phyloP scores from a whole-genome alignment of 176 grass and related monocot genomes.

The Luzula sylvatica region DNA sequence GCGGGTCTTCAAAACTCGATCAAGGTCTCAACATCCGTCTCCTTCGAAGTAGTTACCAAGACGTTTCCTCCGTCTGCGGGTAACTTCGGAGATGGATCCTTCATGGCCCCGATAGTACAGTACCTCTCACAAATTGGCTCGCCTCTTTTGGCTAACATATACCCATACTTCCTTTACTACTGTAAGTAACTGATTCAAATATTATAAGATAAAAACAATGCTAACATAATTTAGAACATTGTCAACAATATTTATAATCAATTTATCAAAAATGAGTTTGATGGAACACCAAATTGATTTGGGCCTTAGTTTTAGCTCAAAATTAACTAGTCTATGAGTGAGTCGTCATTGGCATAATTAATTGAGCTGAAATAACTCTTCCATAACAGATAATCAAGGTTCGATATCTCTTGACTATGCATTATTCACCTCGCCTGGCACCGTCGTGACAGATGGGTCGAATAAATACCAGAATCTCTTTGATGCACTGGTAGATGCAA shows the following conservation, averaged over 20 bases:
- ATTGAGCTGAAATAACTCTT: background rate
- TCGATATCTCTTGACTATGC: conserved; percentile 26
- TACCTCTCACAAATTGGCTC: conserved; percentile 49
- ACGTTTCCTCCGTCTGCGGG: conserved; percentile 55
- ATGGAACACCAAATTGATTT: conserved; percentile 38
- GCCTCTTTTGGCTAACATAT: conserved; percentile 59
- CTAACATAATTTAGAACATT: conserved; percentile 30
- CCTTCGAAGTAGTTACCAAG: conserved; percentile 32
- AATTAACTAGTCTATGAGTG: no score
- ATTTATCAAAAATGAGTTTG: conserved; percentile 9
- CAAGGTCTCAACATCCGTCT: conserved; percentile 51
- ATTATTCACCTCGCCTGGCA: conserved; percentile 28
- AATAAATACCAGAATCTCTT: conserved; percentile 45
- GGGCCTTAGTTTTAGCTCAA: no score
- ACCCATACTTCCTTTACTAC: conserved; percentile 69
- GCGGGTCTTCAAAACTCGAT: conserved; percentile 39
- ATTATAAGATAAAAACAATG: conserved; percentile 2
- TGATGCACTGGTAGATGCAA: conserved; percentile 42
- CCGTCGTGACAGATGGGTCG: conserved; percentile 24
- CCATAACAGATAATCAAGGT: background rate
- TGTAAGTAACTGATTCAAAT: background rate
- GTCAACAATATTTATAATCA: conserved; percentile 28
- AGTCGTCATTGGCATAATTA: no score
- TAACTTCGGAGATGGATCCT: conserved; percentile 23
- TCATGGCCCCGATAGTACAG: conserved; percentile 48